A percentile compares a stretch with the other conserved stretches of the same genome.
phyloP scores from a whole-genome alignment of 495 filamentous ascomycete species.

The Hypomontagnella submonticulosa region DNA sequence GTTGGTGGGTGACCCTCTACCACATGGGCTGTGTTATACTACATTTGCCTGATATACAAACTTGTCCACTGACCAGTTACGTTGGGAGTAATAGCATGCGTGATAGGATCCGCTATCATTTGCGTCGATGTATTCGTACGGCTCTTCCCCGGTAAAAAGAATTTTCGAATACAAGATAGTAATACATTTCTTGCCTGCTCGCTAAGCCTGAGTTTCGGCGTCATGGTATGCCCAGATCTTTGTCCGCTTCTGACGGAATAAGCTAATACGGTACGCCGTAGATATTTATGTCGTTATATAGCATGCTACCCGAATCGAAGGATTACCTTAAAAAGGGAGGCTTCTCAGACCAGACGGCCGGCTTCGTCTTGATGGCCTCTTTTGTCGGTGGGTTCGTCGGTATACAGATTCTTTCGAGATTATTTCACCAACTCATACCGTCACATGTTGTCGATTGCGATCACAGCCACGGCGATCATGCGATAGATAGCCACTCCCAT shows the following conservation, averaged over 20 bases:
- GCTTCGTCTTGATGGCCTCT: constrained; percentile 76
- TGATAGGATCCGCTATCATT: constrained; percentile 83
- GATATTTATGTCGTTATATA: constrained; percentile 94
- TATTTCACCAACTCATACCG: constrained; percentile 85
- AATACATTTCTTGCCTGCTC: constrained; percentile 88
- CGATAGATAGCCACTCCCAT: constrained; percentile 46
- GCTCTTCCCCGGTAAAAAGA: constrained; percentile 72
- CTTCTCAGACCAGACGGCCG: constrained; percentile 71
- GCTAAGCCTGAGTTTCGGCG: constrained; percentile 91
- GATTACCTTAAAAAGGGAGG: constrained; percentile 76
- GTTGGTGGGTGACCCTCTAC: constrained; percentile 62
- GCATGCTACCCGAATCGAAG: constrained; percentile 89
- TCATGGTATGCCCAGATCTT: constrained; percentile 76
- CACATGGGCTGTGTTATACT: constrained; percentile 14
- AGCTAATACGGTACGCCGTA: constrained; percentile 52
- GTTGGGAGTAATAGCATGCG: constrained; percentile 70
- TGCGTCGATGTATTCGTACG: constrained; percentile 84
- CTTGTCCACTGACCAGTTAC: background rate
- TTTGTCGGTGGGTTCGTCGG: constrained; percentile 86
- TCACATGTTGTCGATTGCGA: constrained; percentile 96
- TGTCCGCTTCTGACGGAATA: constrained; percentile 5
- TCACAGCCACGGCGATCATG: constrained; percentile 74
- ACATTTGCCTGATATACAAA: constrained; percentile 1
- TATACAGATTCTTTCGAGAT: constrained; percentile 80
- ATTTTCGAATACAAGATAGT: constrained; percentile 90